A percentile compares a stretch with the other conserved stretches of the same genome.
Conservation (phyloP, 257 asterid genomes). For the Solanum chmielewskii region DNA sequence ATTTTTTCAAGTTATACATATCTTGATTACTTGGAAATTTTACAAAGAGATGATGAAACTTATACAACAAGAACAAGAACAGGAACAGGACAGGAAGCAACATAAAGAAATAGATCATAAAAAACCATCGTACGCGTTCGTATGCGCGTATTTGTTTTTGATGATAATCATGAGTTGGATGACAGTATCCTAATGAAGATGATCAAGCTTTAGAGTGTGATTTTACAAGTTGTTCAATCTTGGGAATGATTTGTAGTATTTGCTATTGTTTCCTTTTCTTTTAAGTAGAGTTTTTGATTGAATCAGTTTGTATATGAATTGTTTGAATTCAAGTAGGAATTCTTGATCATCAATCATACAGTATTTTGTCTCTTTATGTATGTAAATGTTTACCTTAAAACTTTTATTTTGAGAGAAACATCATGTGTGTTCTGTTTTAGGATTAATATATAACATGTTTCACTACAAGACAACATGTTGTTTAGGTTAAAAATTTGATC, state of each 20-base stretch:
- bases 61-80: neutral
- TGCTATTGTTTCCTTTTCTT: neutral
- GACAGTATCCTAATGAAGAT: neutral
- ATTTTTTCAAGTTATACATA: neutral
- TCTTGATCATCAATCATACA: neutral
- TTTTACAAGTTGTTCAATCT: neutral
- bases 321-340: neutral
- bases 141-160: neutral
- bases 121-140: neutral
- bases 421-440: neutral
- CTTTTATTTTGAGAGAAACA: neutral
- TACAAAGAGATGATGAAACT: neutral
- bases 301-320: neutral
- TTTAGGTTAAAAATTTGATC: neutral
- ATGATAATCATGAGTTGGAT: neutral
- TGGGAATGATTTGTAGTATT: neutral
- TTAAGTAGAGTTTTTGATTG: neutral
- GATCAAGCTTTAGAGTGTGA: neutral
- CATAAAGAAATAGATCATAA: neutral
- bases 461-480: neutral
- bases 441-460: neutral
- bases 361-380: neutral
- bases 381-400: neutral
- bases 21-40: neutral
- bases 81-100: neutral